These are phyloP conservation scores for Pulveroboletus sp. DNA, from an alignment of 768 basidiomycete genomes.

Conservation along the genomic window DNA sequence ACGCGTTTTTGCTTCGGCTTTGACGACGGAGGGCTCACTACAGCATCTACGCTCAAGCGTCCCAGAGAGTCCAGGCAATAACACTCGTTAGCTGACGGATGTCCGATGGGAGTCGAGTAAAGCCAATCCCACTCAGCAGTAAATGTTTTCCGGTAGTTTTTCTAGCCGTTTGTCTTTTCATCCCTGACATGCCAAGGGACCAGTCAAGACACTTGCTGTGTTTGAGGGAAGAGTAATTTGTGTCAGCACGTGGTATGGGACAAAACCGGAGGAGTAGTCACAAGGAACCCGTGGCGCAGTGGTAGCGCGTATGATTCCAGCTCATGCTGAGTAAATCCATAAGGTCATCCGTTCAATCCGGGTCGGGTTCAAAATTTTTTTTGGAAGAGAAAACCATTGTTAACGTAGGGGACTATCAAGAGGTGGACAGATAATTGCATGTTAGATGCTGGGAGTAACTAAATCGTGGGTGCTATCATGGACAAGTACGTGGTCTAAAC, in stretches of 20 bases:
- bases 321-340: constrained; percentile 25
- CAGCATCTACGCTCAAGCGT: constrained; percentile 4
- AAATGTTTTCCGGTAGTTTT: constrained; percentile 19
- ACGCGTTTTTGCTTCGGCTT: neutral
- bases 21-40: neutral
- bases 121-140: constrained; percentile 4
- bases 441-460: constrained; percentile 12
- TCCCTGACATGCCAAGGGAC: constrained; percentile 5
- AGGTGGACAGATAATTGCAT: constrained; percentile 14
- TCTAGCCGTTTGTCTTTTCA: constrained; percentile 19
- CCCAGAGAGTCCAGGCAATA: no score
- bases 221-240: no score
- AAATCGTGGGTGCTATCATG: constrained; percentile 18
- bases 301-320: constrained; percentile 41
- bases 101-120: neutral
- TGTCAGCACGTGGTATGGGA: no score
- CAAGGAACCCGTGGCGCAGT: constrained; percentile 38
- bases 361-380: constrained; percentile 39
- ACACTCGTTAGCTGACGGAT: no score
- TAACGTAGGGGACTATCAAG: constrained; percentile 1
- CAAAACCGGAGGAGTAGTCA: no score
- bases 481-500: constrained; percentile 9
- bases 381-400: neutral
- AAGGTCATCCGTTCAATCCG: constrained; percentile 48
- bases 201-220: no score